These are phyloP conservation scores for Crithidia sp. DNA, from an alignment of 208 protist species.

Conservation along the genomic window DNA sequence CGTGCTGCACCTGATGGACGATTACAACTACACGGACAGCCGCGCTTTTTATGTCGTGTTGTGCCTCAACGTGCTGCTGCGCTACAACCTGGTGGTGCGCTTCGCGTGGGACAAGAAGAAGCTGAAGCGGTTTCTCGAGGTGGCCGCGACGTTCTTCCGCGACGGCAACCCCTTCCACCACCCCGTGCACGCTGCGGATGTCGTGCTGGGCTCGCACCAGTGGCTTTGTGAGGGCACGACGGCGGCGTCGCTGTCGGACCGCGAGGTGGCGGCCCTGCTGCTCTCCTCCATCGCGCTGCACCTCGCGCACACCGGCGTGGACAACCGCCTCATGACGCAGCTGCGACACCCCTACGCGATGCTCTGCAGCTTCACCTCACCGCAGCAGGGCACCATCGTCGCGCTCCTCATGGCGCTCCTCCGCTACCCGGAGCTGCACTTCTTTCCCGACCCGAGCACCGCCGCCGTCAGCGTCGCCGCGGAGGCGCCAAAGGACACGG, in stretches of 20 bases:
- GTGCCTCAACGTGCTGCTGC: slow-evolving; percentile 69
- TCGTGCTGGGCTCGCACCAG: slow-evolving; percentile 69
- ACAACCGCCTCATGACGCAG: slow-evolving; percentile 80
- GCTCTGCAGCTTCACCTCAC: slow-evolving; percentile 54
- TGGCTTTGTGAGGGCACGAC: slow-evolving; percentile 50
- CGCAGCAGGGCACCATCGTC: slow-evolving; percentile 56
- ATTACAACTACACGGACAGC: slow-evolving; percentile 17
- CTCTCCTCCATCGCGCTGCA: slow-evolving; percentile 56
- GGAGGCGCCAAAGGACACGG: slow-evolving; percentile 10
- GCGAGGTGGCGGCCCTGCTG: slow-evolving; percentile 69
- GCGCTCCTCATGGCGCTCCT: slow-evolving; percentile 58
- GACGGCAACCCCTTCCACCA: slow-evolving; percentile 82
- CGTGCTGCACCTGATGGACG: slow-evolving; percentile 23
- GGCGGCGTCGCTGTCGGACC: slow-evolving; percentile 42
- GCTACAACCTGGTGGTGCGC: slow-evolving; percentile 60
- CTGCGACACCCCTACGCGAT: slow-evolving; percentile 63
- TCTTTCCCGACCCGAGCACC: slow-evolving; percentile 38
- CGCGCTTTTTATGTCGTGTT: slow-evolving; percentile 42
- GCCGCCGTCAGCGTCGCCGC: not conserved
- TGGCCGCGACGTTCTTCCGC: slow-evolving; percentile 49
- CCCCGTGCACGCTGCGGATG: slow-evolving; percentile 70
- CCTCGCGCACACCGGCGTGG: slow-evolving; percentile 60
- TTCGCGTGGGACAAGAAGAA: slow-evolving; percentile 52
- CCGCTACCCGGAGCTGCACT: slow-evolving; percentile 50
- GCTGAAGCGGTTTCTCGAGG: slow-evolving; percentile 52